Evolutionary conservation across 1,139 yeast genomes (phyloP), one percentile per base, ranked within the genome.

Genomic region (Zygotorulaspora mrakii): DNA sequence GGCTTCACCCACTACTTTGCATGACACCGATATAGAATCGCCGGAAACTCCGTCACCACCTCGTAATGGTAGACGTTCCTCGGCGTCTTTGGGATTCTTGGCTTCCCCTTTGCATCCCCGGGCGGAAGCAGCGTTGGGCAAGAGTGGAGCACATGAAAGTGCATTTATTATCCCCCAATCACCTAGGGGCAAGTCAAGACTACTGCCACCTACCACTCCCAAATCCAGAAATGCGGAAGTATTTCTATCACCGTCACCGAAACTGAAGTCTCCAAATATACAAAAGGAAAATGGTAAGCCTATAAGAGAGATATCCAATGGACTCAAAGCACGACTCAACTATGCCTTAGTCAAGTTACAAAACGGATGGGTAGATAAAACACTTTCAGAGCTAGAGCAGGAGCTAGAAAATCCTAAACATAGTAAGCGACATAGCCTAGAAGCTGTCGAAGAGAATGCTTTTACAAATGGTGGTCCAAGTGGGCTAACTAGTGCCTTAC

Each of bases 341-440:
- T 70, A 67, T 54, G 77, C 77, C 5, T 60, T 69, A 49, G 62
- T 70, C 23, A 72, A 71, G 52, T 60, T 70, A 31, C 73, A 70
- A 42, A 58, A 65, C 33, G 70, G 69, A 2, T 66, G 70, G 70
- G 52, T 54, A 3, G 65, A 65, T 33, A 65, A 65, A 43, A 61
- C 67, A 2, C 39, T 65, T 24, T 64, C 65, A 17, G 68, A 66
- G 40, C 39, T 65, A 30, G 70, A 66, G 33, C 57, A 49, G 24
- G 55, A 51, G 6, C 40, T 59, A 4, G 46, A 45, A 17, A 47
- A 48, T 26, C 33, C 23, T 22, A 33, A 32, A 25, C 25, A 34
- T 17, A 31, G 28, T 8, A 26, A 37, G 33, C 21, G 28, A 21
- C 39, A 36, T 10, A 33, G n/a, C n/a, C n/a, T n/a, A n/a, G n/a